Evolutionary conservation across 179 eudicot genomes (phyloP).

Genomic region (Gypsophila paniculata): DNA sequence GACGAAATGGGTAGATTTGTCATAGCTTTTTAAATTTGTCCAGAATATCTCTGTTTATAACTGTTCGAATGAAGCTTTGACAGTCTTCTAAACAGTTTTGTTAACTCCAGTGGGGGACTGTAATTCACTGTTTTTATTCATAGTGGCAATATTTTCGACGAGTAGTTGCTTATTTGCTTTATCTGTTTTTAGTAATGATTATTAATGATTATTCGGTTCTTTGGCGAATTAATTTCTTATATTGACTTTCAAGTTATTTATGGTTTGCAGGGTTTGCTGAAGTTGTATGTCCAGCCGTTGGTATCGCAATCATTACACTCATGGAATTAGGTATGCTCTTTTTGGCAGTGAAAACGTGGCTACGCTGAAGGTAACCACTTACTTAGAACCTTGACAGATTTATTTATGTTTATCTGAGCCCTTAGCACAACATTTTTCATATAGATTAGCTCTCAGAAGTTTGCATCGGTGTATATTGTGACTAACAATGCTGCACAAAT

Average conservation of each 20-base stretch:
- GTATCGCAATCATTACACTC: constrained; percentile 7
- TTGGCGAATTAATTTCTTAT: background rate
- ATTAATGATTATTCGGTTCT: background rate
- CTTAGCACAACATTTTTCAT: constrained; percentile 17
- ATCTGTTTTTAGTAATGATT: background rate
- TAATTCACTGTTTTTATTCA: background rate
- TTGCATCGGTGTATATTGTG: constrained; percentile 20
- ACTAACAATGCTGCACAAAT: constrained; percentile 29
- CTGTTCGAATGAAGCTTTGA: too few relatives aligned
- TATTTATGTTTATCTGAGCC: constrained; percentile 22
- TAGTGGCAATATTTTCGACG: background rate
- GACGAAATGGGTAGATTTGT: too few relatives aligned
- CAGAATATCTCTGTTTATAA: too few relatives aligned
- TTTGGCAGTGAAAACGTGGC: constrained; percentile 22
- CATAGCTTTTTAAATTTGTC: too few relatives aligned
- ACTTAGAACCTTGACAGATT: constrained; percentile 31
- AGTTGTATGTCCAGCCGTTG: background rate
- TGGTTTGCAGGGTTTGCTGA: constrained; percentile 27
- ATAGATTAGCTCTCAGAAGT: constrained; percentile 10
- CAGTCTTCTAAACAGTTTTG: background rate
- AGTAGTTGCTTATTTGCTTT: background rate
- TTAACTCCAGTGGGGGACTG: background rate
- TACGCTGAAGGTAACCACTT: constrained; percentile 32
- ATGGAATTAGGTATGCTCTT: constrained; percentile 4
- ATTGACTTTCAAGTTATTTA: background rate